phyloP scores from a whole-genome alignment of 345 rosid species.

The Acer negundo region DNA sequence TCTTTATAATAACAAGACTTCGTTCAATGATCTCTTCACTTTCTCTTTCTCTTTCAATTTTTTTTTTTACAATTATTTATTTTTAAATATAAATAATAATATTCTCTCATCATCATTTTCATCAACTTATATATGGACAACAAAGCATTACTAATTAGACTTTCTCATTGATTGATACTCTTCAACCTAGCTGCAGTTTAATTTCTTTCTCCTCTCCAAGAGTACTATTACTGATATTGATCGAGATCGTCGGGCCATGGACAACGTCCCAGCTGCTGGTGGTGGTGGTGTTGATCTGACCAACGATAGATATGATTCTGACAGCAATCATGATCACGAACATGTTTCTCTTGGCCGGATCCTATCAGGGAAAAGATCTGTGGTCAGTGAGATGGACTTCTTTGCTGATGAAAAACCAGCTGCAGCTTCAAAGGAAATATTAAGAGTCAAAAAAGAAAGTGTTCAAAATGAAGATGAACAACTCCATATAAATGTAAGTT shows the following conservation, averaged over 20 bases:
- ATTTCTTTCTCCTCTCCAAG: not conserved
- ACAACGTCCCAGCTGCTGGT: not conserved
- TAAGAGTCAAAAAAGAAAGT: slow-evolving; percentile 3
- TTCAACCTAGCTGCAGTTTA: not conserved
- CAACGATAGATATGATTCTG: slow-evolving; percentile 3
- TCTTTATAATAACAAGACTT: not conserved
- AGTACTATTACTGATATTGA: not conserved
- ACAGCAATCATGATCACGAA: not conserved
- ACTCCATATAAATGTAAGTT: slow-evolving; percentile 30
- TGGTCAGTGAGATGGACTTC: slow-evolving; percentile 41
- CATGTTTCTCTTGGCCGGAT: not conserved
- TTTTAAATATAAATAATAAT: not conserved
- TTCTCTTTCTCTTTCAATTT: not conserved
- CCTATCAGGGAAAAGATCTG: slow-evolving; percentile 21
- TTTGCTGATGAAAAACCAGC: slow-evolving; percentile 21
- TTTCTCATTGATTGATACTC: not conserved
- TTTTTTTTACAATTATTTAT: not conserved
- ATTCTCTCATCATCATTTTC: not conserved
- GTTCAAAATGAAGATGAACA: not conserved
- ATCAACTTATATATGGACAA: slow-evolving; percentile 6
- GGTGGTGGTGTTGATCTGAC: not conserved
- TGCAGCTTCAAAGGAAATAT: not conserved
- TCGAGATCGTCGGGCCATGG: not conserved
- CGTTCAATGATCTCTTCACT: not conserved
- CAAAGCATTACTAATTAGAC: not conserved